Percentiles rank a stretch among this genome's conserved stretches.
These are phyloP conservation scores for Saxispiralis lemnorum DNA, from an alignment of 495 filamentous ascomycete genomes.

Conservation along the genomic window DNA sequence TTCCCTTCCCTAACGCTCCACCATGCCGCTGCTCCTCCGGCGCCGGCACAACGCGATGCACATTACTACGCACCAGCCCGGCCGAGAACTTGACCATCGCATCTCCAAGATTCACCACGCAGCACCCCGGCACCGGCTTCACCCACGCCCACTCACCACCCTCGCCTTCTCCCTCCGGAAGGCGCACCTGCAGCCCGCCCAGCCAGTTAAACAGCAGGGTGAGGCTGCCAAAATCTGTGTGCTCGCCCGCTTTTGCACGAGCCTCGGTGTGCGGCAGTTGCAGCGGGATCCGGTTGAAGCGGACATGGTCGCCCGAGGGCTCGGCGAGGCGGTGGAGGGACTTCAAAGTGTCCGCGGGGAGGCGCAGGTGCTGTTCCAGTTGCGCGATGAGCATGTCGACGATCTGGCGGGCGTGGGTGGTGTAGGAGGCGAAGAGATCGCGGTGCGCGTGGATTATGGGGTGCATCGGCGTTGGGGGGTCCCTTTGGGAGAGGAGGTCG, in stretches of 20 bases:
- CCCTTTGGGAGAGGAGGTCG: background rate
- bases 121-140: constrained; percentile 37
- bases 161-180: constrained; percentile 17
- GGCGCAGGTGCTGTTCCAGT: constrained; percentile 8
- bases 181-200: constrained; percentile 40
- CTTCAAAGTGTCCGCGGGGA: constrained; percentile 7
- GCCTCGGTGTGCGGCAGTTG: constrained; percentile 3
- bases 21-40: constrained; percentile 30
- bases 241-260: constrained; percentile 3
- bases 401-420: background rate
- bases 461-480: no score
- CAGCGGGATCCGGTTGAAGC: constrained; percentile 7
- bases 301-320: constrained; percentile 11
- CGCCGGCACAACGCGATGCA: constrained; percentile 43
- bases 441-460: no score
- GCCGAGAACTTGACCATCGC: constrained; percentile 47
- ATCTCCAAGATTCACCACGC: constrained; percentile 50
- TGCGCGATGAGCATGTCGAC: constrained; percentile 11
- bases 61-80: constrained; percentile 40
- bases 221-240: constrained; percentile 32
- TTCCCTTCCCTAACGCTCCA: constrained; percentile 21
- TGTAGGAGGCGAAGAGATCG: no score
- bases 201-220: constrained; percentile 45
- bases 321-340: constrained; percentile 9
- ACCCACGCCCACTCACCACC: constrained; percentile 37